These are phyloP conservation scores for Lachnellula occidentalis DNA, from an alignment of 2,329 filamentous ascomycete genomes.

Conservation along the genomic window DNA sequence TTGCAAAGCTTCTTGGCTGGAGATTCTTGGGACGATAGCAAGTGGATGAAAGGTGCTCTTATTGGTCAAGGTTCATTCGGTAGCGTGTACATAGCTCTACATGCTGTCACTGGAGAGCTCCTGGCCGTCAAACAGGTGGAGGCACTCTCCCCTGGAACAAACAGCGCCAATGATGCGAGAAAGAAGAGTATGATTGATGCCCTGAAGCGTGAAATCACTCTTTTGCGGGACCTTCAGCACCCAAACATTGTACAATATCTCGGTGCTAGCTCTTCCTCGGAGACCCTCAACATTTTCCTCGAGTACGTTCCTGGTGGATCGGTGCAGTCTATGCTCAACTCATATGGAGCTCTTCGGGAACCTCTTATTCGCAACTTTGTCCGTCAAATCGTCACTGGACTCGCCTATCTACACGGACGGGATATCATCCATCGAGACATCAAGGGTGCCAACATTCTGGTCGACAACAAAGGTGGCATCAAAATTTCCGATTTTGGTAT, in stretches of 20 bases:
- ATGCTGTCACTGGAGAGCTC: conserved; percentile 92
- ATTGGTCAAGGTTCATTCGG: conserved; percentile 98
- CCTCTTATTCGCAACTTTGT: conserved; percentile 95
- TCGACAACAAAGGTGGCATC: conserved; percentile 97
- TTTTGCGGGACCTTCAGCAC: conserved; percentile 90
- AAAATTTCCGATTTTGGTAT: conserved; percentile 99
- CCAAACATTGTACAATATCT: conserved; percentile 98
- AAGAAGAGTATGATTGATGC: conserved; percentile 99
- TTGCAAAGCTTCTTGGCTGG: conserved; percentile 84
- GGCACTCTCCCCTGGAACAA: conserved; percentile 70
- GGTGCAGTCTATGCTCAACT: conserved; percentile 97
- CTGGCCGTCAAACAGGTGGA: conserved; percentile 99
- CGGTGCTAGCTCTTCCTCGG: conserved; percentile 84
- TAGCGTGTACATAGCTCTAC: conserved; percentile 88
- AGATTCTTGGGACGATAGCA: conserved; percentile 92
- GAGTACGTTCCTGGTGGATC: conserved; percentile 97
- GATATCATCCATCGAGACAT: conserved; percentile 99
- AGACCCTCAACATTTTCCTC: conserved; percentile 98
- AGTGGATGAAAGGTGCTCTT: conserved; percentile 98
- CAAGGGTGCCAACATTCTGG: conserved; percentile 97
- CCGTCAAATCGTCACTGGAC: conserved; percentile 84
- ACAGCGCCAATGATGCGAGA: conserved; percentile 76
- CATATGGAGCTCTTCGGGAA: conserved; percentile 91
- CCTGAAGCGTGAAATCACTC: conserved; percentile 90
- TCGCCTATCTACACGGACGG: conserved; percentile 87